These are phyloP conservation scores for Ogataea pignaliae DNA, from an alignment of 805 yeast species.

Conservation along the genomic window DNA sequence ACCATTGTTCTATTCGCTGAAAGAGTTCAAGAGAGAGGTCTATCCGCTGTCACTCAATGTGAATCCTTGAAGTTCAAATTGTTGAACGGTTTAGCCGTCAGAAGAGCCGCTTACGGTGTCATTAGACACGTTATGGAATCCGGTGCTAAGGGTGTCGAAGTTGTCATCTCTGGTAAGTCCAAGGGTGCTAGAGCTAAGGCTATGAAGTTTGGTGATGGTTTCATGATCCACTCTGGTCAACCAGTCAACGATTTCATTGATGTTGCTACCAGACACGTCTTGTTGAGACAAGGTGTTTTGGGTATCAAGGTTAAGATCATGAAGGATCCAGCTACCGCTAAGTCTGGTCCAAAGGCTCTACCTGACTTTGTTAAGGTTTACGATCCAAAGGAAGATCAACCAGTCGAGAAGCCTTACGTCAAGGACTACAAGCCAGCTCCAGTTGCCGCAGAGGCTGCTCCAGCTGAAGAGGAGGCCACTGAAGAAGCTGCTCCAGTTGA, in stretches of 20 bases:
- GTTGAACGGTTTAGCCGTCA: conserved; percentile 97
- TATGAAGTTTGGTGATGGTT: conserved; percentile 99
- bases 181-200: conserved; percentile 99
- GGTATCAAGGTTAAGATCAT: conserved; percentile 99
- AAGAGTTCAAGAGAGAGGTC: conserved; percentile 99
- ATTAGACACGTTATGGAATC: conserved; percentile 99
- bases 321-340: conserved; percentile 94
- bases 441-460: conserved; percentile 25
- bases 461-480: conserved; percentile 35
- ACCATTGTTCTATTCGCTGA: conserved; percentile 94
- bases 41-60: conserved; percentile 99
- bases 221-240: conserved; percentile 99
- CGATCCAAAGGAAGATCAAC: conserved; percentile 94
- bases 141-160: conserved; percentile 99
- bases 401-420: conserved; percentile 74
- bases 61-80: conserved; percentile 98
- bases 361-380: conserved; percentile 92
- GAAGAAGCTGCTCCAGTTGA: conserved; percentile 27
- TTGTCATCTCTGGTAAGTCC: conserved; percentile 98
- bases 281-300: conserved; percentile 99
- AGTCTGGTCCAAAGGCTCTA: conserved; percentile 81
- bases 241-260: conserved; percentile 99
- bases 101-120: conserved; percentile 99
- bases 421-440: conserved; percentile 57
- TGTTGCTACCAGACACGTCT: conserved; percentile 98